Evolutionary conservation across 164 flowering plant species (phyloP).

Genomic region (Tetracentron sinense): DNA sequence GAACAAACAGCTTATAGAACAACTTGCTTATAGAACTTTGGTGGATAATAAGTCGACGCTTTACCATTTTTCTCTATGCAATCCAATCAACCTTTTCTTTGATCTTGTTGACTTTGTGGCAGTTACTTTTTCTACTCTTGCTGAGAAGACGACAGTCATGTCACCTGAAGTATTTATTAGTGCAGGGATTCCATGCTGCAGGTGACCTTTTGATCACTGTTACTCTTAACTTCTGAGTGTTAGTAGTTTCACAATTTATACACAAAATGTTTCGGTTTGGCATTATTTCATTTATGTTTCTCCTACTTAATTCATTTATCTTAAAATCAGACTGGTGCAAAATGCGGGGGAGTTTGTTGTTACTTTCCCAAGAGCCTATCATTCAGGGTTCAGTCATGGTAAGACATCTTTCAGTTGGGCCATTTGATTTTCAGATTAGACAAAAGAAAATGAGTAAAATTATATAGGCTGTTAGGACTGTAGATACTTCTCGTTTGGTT

Average conservation of each 20-base stretch:
- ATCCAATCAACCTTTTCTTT: background rate
- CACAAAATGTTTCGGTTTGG: background rate
- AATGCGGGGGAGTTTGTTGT: slow-evolving; percentile 98
- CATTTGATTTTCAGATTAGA: background rate
- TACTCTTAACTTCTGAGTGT: background rate
- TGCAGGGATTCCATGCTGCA: slow-evolving; percentile 85
- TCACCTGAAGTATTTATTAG: slow-evolving; percentile 71
- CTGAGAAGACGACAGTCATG: slow-evolving; percentile 82
- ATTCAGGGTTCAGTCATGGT: slow-evolving; percentile 99
- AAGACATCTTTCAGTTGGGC: slow-evolving; percentile 21
- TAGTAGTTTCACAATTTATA: background rate
- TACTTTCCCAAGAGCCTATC: slow-evolving; percentile 98
- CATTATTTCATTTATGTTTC: slow-evolving; percentile 1
- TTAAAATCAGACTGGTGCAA: slow-evolving; percentile 78
- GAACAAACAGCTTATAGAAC: background rate
- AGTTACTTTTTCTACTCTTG: slow-evolving; percentile 68
- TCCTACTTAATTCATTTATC: slow-evolving; percentile 21
- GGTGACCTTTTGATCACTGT: slow-evolving; percentile 38
- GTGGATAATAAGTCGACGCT: background rate
- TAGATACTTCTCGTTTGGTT: background rate
- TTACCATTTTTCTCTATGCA: background rate
- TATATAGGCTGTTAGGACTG: background rate
- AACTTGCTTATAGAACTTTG: background rate
- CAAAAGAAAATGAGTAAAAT: background rate
- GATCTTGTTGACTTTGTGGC: slow-evolving; percentile 2